A percentile compares a stretch with the other conserved stretches of the same genome.
Conservation (phyloP, 2,329 filamentous ascomycete species). For the Gaeumannomyces sp. region DNA sequence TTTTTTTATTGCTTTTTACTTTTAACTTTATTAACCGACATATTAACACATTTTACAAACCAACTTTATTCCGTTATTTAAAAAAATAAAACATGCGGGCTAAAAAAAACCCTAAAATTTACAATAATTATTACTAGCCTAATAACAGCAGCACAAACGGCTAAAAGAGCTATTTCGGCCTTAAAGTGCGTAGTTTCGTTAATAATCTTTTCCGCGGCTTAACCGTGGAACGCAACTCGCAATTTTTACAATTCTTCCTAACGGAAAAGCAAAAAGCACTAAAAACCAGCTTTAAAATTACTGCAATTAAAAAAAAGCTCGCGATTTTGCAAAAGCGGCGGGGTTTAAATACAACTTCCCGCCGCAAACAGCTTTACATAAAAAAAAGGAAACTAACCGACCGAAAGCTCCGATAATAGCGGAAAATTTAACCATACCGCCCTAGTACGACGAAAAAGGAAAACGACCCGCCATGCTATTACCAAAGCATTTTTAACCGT, state of each 20-base stretch:
- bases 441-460: not conserved
- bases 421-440: not conserved
- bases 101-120: conserved; percentile 8
- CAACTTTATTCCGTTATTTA: not conserved
- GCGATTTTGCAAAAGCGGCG: not conserved
- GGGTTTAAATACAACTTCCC: not conserved
- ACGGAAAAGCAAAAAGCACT: conserved; percentile 8
- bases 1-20: not conserved
- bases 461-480: not conserved
- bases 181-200: not conserved
- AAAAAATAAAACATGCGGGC: conserved; percentile 7
- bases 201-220: conserved; percentile 10
- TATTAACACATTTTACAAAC: not conserved
- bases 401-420: not conserved
- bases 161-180: conserved; percentile 7
- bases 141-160: conserved; percentile 8
- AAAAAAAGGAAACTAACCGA: not conserved
- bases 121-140: conserved; percentile 7
- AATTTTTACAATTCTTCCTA: conserved; percentile 1
- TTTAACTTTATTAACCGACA: not conserved
- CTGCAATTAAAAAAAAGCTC: conserved; percentile 6
- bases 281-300: conserved; percentile 5
- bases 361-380: not conserved
- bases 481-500: not conserved
- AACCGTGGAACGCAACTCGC: conserved; percentile 4